Percentiles rank a stretch among this genome's conserved stretches.
Evolutionary conservation across 306 rosid species (phyloP).

Genomic region (Mimosa bimucronata): DNA sequence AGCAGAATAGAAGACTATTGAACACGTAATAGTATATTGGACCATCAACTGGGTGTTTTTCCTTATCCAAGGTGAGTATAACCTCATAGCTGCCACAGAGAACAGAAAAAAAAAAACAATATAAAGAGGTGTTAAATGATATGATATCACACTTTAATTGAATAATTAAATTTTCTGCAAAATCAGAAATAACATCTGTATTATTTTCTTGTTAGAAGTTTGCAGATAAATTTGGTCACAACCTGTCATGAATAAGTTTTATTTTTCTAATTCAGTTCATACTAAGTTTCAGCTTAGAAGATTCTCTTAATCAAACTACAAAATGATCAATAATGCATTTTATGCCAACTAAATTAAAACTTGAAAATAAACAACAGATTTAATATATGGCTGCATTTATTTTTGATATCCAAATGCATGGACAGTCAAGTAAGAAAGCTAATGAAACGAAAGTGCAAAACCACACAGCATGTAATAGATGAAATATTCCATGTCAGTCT

Average conservation of each 20-base stretch:
- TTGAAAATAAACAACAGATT: conserved; percentile 19
- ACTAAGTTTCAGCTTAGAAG: background rate
- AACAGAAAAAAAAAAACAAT: conserved; percentile 34
- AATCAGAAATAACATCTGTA: conserved; percentile 7
- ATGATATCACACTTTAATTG: conserved; percentile 17
- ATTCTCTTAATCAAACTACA: background rate
- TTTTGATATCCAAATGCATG: background rate
- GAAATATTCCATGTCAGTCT: conserved; percentile 20
- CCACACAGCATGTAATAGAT: background rate
- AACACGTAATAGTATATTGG: conserved; percentile 89
- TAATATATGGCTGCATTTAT: conserved; percentile 4
- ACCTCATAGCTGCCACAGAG: conserved; percentile 82
- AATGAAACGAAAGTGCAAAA: conserved; percentile 14
- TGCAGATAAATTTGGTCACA: conserved; percentile 15
- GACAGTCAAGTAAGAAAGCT: background rate
- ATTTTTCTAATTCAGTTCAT: conserved; percentile 21
- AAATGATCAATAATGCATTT: conserved; percentile 4
- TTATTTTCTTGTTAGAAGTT: conserved; percentile 16
- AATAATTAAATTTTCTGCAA: conserved; percentile 17
- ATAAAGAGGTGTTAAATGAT: background rate
- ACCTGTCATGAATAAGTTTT: conserved; percentile 11
- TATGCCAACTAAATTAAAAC: conserved; percentile 13
- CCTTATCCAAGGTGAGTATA: conserved; percentile 76
- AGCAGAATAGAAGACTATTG: conserved; percentile 87
- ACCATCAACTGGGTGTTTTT: conserved; percentile 71